Conservation (phyloP, 306 rosid genomes). For the Comarum palustre region DNA sequence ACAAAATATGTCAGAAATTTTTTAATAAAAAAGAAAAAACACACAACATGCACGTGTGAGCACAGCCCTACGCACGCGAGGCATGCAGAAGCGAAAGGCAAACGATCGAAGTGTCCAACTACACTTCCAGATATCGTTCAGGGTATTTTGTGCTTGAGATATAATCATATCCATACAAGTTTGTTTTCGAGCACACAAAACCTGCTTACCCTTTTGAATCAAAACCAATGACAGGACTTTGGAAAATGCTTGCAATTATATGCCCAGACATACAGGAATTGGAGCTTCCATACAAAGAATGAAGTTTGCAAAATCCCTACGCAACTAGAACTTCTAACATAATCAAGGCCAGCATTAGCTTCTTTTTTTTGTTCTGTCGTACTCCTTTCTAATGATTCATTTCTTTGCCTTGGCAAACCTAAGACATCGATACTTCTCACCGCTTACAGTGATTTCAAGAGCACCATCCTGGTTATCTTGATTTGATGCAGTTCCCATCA, state of each 20-base stretch:
- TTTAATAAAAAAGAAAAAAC: no score
- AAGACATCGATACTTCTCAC: conserved; percentile 91
- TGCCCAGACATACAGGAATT: neutral
- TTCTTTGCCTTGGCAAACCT: conserved; percentile 94
- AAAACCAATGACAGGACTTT: conserved; percentile 4
- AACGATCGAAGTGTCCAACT: neutral
- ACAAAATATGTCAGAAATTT: no score
- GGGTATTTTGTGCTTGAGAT: no score
- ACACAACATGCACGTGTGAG: no score
- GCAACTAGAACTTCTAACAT: neutral
- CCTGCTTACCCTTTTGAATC: neutral
- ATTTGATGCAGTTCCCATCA: conserved; percentile 95
- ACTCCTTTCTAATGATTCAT: conserved; percentile 35
- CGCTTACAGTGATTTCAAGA: conserved; percentile 96
- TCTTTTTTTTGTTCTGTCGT: neutral
- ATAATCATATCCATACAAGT: neutral
- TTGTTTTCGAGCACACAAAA: neutral
- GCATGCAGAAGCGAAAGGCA: no score
- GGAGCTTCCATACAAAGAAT: conserved; percentile 8
- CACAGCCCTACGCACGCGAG: no score
- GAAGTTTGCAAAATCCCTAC: conserved; percentile 6
- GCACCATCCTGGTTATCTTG: conserved; percentile 96
- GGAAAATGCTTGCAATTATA: conserved; percentile 6
- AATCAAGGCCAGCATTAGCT: neutral
- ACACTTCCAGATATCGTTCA: neutral